Base-by-base conservation (phyloP, 2,329 filamentous ascomycete species). In the Taxawa tesnikishii region DNA sequence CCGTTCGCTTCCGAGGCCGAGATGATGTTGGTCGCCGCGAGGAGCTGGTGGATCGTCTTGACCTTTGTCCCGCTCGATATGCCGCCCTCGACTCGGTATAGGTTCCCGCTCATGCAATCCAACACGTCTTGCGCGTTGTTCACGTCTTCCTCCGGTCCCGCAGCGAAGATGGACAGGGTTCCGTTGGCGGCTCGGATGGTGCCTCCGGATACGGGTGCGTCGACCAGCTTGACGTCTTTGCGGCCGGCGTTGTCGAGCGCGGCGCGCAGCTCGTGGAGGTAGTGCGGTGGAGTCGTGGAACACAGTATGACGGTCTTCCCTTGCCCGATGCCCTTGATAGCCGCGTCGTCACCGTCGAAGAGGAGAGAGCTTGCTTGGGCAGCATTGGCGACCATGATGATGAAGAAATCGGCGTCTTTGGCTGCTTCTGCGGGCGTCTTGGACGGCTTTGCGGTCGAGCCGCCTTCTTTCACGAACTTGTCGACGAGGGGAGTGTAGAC, bases 321-420 rank as follows among this genome's bases (percentile, higher is more conserved):
- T 33, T 66, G 51, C 0, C 74, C 69, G 2, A 82, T 60, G 4
- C 63, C 51, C 21, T 58, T 50, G 14, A 67, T 51, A 9, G 64
- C 76, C 3, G 73, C 66, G 28, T 63, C 58, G 2, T 67, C 60
- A 2, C 62, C 63, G 16, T 72, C 70, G 40, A 84, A 73, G 2
- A 85, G 57, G 1, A 79, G 75, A 0, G 63, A 58, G 39, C 80
- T 70, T 7, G 73, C 78, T 50, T 84, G 80, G 25, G 70, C 65
- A 2, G 77, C 73, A 0, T 78, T 82, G 6, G 79, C 79, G 1
- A 85, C 80, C 80, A 85, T 84, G 52, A 75, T 75, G 17, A 84
- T 67, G 46, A 78, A 74, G 51, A 71, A 75, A 15, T 63, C 45
- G 42, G 71, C 74, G 21, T 62, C 67, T 28, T 59, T 56, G 11